phyloP scores from a whole-genome alignment of 192 early-diverging fungal genomes.

The Coemansia sp. region DNA sequence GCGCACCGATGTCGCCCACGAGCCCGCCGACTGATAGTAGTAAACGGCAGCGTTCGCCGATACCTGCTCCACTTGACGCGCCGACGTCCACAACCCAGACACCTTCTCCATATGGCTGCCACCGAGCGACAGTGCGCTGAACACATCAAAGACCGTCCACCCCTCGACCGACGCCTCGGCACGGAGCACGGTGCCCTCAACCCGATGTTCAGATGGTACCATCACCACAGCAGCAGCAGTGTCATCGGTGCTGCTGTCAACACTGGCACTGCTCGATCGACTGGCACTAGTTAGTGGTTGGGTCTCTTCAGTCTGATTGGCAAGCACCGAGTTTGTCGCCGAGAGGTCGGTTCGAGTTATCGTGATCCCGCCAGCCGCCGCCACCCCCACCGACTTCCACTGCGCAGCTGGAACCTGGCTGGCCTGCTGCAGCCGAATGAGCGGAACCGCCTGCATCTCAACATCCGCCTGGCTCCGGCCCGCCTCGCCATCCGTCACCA shows the following conservation, averaged over 20 bases:
- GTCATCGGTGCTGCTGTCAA: background rate
- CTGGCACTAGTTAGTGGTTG: background rate
- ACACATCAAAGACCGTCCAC: constrained; percentile 46
- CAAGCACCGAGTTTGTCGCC: background rate
- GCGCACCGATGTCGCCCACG: constrained; percentile 39
- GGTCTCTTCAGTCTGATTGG: background rate
- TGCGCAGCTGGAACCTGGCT: background rate
- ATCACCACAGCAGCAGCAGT: background rate
- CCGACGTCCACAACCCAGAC: constrained; percentile 27
- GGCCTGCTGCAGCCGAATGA: constrained; percentile 18
- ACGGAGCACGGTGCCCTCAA: constrained; percentile 19
- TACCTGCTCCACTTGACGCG: constrained; percentile 10
- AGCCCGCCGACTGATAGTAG: constrained; percentile 10
- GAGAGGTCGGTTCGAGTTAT: constrained; percentile 13
- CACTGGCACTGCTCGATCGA: background rate
- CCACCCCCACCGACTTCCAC: constrained; percentile 23
- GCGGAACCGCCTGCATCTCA: constrained; percentile 13
- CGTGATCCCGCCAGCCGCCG: constrained; percentile 13
- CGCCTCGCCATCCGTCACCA: background rate
- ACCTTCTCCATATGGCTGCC: background rate
- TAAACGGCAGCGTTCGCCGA: constrained; percentile 5
- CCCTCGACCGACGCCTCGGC: constrained; percentile 34
- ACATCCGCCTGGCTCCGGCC: background rate
- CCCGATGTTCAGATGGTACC: background rate
- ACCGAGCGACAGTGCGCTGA: constrained; percentile 16